Base-by-base conservation (phyloP, 1,284 basidiomycete species). In the Agaricales sp. region DNA sequence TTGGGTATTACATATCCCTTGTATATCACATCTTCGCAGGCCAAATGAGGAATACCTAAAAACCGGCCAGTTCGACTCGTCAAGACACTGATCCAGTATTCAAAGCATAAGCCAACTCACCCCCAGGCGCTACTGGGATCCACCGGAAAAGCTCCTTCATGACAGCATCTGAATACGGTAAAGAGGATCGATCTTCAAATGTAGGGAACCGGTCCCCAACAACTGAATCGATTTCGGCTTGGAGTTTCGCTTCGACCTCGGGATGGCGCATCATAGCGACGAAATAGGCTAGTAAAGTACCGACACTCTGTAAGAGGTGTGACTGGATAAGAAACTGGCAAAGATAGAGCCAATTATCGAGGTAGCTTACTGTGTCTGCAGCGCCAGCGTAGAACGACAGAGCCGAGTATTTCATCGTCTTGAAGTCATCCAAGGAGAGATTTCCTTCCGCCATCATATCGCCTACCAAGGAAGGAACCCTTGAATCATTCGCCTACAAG, bases 111-210 rank as follows among this genome's bases (percentile, higher is more conserved):
- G 20, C 22, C 8, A 4, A 60, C 56, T 49, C 35, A 71, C 74
- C 73, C 44, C 77, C 59, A 47, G 75, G 74, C 20, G 71, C 67
- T 20, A 71, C 69, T 18, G 75, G 73, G 52, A 68, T 69, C 73
- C 74, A 78, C 51, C 67, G 67, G 11, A 51, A n/a, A 44, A 13
- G 48, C n/a, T 22, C 4, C 44, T 19, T 20, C 1, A 30, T 16
- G 19, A 24, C 26, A 46, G 24, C 72, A 6, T 62, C 57, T 20
- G 73, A 66, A 37, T 69, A 78, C 6, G 69, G 73, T 48, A 67
- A 57, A 11, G 60, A 65, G 16, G 57, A 55, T 46, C 67, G 65
- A 52, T 77, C 75, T 22, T 59, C 63, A 50, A 71, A 74, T 43
- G 70, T 67, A 12, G 75, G 72, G 23, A 77, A 63, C 20, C 70